Evolutionary conservation across 148 eudicot genomes (phyloP), one percentile per base, ranked within the genome.

Genomic region (Salicornia ramosissima): DNA sequence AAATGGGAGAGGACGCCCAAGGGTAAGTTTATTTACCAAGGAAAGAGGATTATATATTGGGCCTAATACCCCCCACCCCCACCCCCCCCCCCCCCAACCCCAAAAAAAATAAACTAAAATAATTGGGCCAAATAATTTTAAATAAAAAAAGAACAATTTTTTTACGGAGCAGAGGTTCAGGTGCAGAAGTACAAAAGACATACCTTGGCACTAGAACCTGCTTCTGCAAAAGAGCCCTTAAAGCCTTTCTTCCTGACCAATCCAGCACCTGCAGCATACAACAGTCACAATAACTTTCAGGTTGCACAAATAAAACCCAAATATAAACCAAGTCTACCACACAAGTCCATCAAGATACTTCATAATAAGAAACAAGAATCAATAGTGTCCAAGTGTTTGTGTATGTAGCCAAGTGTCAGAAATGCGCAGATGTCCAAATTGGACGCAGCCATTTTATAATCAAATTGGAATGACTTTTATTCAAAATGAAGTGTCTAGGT

Each of bases 141-240:
- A 36, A 36, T 36, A 36, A 36, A 3, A 36, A 36, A 3, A 36
- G 40, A 8, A 36, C 40, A 36, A 8, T 36, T 36, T 36, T 36
- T 36, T 36, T 36, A 71, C 50, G 62, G 11, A 16, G 2, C 9
- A 15, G 61, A 66, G 57, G 49, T 45, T 57, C 19, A 64, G 46
- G 49, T n/a, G 43, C 29, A 46, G 30, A 46, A 70, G n/a, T n/a
- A n/a, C 2, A 1, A 63, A 56, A 39, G 56, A 11, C 71, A 69
- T 73, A 85, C 98, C 96, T 86, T 93, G 72, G 98, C 98, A 49
- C 86, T 83, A 69, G 90, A 63, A 67, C 87, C 90, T 21, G 98
- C 96, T 34, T 90, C 96, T 59, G 72, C 82, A 22, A 93, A 88
- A 25, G 98, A 90, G 51, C 94, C 98, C 80, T 86, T 90, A 30